Base-by-base conservation (phyloP, 192 early-diverging fungal species). In the Gonapodya prolifera region DNA sequence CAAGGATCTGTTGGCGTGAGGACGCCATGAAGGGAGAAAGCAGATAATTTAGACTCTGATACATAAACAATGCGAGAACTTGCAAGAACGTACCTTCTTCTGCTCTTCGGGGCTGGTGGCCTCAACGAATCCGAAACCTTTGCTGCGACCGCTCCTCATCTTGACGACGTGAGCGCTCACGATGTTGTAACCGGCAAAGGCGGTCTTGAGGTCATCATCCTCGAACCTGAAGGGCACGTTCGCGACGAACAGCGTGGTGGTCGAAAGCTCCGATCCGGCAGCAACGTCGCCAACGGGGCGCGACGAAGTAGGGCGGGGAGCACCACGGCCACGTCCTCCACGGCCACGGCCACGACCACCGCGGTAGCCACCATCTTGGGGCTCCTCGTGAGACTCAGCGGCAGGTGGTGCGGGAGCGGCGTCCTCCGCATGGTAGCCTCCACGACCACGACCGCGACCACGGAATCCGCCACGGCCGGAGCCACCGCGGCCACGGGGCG, bases 41-140 rank as follows among this genome's bases (percentile, higher is more conserved):
- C 18, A 69, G n/a, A 18, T n/a, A 23, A 69, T 69, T 69, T n/a
- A 69, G 18, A n/a, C 18, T 18, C n/a, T 69, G 18, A 18, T 18
- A 23, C 18, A 69, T 18, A 69, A 23, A 23, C 69, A 23, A 23
- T n/a, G n/a, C 86, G n/a, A 83, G 86, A 34, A 87, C 79, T 0
- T 2, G 84, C 82, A 78, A 92, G 86, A 23, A 89, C 93, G 75
- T 94, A 89, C 91, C 75, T 87, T 91, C 77, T 84, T 79, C 84
- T 96, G 95, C 78, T 96, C 94, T 16, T 80, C 91, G 76, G 93
- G 87, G 80, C 85, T 83, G 30, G 83, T 86, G 75, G 95, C 86
- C 79, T 94, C 94, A 30, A 96, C 92, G 84, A 99, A 99, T 29
- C 96, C 97, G 84, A 92, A 99, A 75, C 96, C 96, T 87, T 95